Conservation (phyloP, 2,329 filamentous ascomycete species). For the Penicillium glabrum region DNA sequence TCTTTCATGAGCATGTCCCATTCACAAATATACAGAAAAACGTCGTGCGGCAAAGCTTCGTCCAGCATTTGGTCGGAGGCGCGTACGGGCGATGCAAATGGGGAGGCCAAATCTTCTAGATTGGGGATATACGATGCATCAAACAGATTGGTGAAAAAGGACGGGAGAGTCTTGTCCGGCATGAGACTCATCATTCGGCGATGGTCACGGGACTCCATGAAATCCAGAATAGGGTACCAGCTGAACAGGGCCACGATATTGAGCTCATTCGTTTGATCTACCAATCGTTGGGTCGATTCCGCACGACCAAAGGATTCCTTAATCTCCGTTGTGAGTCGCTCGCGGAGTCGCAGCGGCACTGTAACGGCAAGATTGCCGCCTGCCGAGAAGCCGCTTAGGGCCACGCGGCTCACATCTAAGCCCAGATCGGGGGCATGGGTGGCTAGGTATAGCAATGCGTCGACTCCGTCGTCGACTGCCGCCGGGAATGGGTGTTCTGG, state of each 20-base stretch:
- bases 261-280: constrained; percentile 43
- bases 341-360: constrained; percentile 58
- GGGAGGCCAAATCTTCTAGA: constrained; percentile 52
- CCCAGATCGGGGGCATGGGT: constrained; percentile 56
- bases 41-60: constrained; percentile 56
- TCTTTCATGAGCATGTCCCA: constrained; percentile 68
- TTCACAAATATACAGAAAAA: constrained; percentile 64
- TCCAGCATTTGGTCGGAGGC: constrained; percentile 55
- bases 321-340: constrained; percentile 27
- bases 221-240: constrained; percentile 65
- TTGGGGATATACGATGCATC: constrained; percentile 49
- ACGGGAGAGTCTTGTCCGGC: constrained; percentile 51
- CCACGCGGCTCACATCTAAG: constrained; percentile 58
- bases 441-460: constrained; percentile 60
- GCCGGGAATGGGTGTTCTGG: constrained; percentile 64
- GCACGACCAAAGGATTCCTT: constrained; percentile 27
- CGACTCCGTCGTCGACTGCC: constrained; percentile 64
- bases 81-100: constrained; percentile 60
- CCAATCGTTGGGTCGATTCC: constrained; percentile 36
- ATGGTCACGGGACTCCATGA: constrained; percentile 59
- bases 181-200: constrained; percentile 57
- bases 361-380: constrained; percentile 64
- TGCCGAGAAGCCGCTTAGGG: constrained; percentile 62
- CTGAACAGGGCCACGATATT: constrained; percentile 58
- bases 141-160: constrained; percentile 51